Base-by-base conservation (phyloP, 176 grass and related monocot species). In the Eragrostis nindensis region DNA sequence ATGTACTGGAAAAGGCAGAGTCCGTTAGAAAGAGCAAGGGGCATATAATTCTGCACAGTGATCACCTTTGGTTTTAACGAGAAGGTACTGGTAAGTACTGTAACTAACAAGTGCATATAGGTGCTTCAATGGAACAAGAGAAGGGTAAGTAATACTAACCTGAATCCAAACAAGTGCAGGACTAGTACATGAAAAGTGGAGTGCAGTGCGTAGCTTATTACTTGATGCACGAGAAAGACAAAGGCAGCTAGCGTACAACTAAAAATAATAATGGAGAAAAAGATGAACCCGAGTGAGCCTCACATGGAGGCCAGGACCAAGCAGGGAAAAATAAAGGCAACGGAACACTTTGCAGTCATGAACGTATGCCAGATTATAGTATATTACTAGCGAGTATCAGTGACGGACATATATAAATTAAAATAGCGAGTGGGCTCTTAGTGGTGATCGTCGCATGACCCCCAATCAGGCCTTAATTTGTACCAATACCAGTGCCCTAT, bases 201-300 rank as follows among this genome's bases (percentile, higher is more conserved):
- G 32, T 4, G 22, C 24, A 27, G 13, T 49, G 24, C 55, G 25
- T 30, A 62, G 12, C 16, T 4, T 11, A 55, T 44, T 44, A 43
- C 19, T 60, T 70, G 78, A 59, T 61, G 79, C 79, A 81, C 66
- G 79, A 81, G 52, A 71, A 81, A 81, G 66, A 81, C 66, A 60
- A 21, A 32, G 65, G 38, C 24, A 13, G 59, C 24, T 27, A 62
- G 60, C 60, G 60, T 30, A 62, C 60, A 29, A 53, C 46, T 4
- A 49, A 52, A 19, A 60, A 43, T 7, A 13, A 13, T 8, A 17
- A 39, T 79, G 13, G 14, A 27, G 24, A 40, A 38, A 13, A 3
- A 2, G 12, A 41, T 22, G 57, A 32, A n/a, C 75, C 15, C 17
- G 56, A 72, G n/a, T 68, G 74, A 82, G 49, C 27, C 29, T 82